Conservation (phyloP, 2,329 filamentous ascomycete species). For the Lojkania enalia region DNA sequence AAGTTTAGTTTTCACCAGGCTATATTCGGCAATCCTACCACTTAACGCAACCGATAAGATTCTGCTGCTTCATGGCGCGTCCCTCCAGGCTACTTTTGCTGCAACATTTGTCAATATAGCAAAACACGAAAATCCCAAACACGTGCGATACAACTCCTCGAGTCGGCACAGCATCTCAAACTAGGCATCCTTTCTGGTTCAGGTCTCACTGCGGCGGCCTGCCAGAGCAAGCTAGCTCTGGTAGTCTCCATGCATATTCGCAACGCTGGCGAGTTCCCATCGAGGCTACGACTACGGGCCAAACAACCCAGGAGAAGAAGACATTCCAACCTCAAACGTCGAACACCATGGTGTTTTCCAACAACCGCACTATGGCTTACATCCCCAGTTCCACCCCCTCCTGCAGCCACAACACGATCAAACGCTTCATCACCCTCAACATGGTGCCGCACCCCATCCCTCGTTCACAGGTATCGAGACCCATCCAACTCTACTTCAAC, state of each 20-base stretch:
- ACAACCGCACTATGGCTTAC: slow-evolving; percentile 41
- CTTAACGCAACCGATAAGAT: slow-evolving; percentile 46
- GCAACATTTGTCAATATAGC: slow-evolving; percentile 49
- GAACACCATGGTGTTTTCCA: slow-evolving; percentile 47
- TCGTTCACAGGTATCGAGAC: slow-evolving; percentile 46
- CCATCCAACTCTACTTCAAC: slow-evolving; percentile 40
- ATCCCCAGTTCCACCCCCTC: slow-evolving; percentile 40
- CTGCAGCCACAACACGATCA: slow-evolving; percentile 44
- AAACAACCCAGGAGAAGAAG: slow-evolving; percentile 49
- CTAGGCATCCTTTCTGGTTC: slow-evolving; percentile 46
- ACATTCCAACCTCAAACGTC: slow-evolving; percentile 48
- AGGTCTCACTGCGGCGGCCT: slow-evolving; percentile 51
- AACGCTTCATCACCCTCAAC: slow-evolving; percentile 46
- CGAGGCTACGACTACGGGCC: slow-evolving; percentile 53
- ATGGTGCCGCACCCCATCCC: slow-evolving; percentile 37
- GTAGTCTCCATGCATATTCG: slow-evolving; percentile 56
- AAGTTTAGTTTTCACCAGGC: slow-evolving; percentile 40
- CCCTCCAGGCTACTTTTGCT: slow-evolving; percentile 40
- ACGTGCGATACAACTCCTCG: slow-evolving; percentile 46
- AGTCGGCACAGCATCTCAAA: slow-evolving; percentile 39
- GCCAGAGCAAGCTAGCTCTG: slow-evolving; percentile 55
- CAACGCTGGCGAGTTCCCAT: slow-evolving; percentile 55
- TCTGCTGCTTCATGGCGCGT: slow-evolving; percentile 40
- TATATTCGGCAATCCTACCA: slow-evolving; percentile 45
- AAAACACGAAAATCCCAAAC: slow-evolving; percentile 45